These are phyloP conservation scores for Logfia minima DNA, from an alignment of 129 eudicot genomes.

Conservation along the genomic window DNA sequence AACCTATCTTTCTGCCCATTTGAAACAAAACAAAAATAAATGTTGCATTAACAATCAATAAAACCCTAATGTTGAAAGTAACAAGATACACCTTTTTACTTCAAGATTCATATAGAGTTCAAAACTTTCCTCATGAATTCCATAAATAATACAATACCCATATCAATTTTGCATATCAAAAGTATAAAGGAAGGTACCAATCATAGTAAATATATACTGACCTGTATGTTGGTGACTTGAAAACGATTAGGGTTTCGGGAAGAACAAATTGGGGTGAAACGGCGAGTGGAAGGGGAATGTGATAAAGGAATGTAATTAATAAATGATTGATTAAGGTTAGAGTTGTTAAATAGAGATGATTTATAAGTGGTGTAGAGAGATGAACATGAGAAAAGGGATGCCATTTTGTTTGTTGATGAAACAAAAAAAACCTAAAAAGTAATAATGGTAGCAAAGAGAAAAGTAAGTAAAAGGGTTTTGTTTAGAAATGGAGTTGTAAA, in stretches of 20 bases:
- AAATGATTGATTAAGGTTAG: constrained; percentile 6
- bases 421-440: background rate
- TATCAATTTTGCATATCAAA: background rate
- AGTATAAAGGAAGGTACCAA: background rate
- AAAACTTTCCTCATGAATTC: background rate
- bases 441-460: background rate
- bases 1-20: constrained; percentile 62
- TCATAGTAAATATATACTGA: constrained; percentile 1
- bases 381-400: constrained; percentile 50
- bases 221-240: constrained; percentile 48
- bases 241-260: constrained; percentile 30
- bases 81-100: background rate
- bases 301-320: constrained; percentile 29
- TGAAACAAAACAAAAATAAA: background rate
- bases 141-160: background rate
- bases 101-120: background rate
- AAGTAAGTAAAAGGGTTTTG: background rate
- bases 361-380: constrained; percentile 34
- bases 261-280: constrained; percentile 45
- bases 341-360: constrained; percentile 18
- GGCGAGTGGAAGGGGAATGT: constrained; percentile 16
- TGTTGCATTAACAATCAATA: constrained; percentile 11
- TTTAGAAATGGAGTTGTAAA: no score
- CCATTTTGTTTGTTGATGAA: constrained; percentile 34
- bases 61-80: background rate